Evolutionary conservation across 495 filamentous ascomycete species (phyloP).

Genomic region (Penicillium atrosanguineum): DNA sequence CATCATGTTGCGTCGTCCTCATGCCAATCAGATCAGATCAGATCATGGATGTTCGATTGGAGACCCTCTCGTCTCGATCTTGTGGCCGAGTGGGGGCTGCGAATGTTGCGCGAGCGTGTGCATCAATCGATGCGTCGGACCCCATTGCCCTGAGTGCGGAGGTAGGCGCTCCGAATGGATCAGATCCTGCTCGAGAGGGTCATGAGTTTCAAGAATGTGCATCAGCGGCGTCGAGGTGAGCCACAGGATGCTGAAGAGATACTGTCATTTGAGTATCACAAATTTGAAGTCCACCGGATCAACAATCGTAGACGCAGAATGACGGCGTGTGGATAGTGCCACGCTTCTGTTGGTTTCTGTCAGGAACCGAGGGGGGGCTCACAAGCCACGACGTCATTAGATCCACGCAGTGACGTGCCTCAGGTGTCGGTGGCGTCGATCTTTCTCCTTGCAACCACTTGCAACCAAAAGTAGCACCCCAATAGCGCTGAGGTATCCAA

Average conservation of each 20-base stretch:
- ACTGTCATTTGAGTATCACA: neutral
- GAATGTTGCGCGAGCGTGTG: neutral
- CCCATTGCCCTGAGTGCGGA: neutral
- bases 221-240: neutral
- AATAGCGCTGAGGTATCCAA: neutral
- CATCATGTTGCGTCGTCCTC: neutral
- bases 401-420: conserved; percentile 8
- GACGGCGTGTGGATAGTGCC: neutral
- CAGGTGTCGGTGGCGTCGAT: conserved; percentile 8
- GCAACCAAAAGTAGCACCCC: neutral
- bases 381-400: conserved; percentile 12
- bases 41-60: neutral
- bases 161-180: neutral
- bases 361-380: conserved; percentile 7
- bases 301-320: conserved; percentile 6
- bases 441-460: neutral
- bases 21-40: neutral
- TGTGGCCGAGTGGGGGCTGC: neutral
- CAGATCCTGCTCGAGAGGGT: neutral
- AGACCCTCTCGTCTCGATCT: neutral
- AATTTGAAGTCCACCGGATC: neutral
- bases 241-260: neutral
- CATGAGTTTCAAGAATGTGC: neutral
- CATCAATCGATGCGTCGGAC: neutral
- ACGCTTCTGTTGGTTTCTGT: neutral